Percentiles rank a stretch among this genome's conserved stretches.
phyloP scores from a whole-genome alignment of 2,329 filamentous ascomycete genomes.

The Periconia sp. region DNA sequence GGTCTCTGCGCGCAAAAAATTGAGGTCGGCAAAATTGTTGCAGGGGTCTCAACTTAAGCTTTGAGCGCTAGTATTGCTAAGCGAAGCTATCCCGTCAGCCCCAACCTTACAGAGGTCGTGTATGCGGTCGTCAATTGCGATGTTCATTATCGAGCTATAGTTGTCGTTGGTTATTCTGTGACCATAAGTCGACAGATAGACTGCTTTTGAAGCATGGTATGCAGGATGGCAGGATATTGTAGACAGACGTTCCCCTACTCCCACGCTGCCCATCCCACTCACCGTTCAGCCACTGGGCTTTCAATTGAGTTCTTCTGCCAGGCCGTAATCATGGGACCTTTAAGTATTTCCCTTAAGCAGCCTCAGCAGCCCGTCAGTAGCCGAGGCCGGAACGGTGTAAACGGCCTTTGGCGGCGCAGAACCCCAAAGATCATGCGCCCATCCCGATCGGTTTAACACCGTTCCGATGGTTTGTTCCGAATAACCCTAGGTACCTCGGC shows the following conservation, averaged over 20 bases:
- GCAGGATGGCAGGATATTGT: too few relatives aligned
- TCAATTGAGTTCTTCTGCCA: neutral
- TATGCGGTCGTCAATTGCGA: too few relatives aligned
- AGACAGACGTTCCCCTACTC: too few relatives aligned
- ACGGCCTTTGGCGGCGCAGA: neutral
- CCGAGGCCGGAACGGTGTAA: neutral
- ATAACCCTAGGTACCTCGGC: too few relatives aligned
- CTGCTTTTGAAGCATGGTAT: too few relatives aligned
- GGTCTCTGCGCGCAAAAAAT: conserved; percentile 23
- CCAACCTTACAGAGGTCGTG: neutral
- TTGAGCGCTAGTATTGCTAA: conserved; percentile 8
- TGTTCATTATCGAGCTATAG: too few relatives aligned
- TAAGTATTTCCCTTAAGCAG: neutral
- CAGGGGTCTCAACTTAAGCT: conserved; percentile 28
- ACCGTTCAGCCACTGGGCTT: too few relatives aligned
- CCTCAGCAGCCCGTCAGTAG: neutral
- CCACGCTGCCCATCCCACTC: too few relatives aligned
- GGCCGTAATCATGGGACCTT: neutral
- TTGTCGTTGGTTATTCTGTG: too few relatives aligned
- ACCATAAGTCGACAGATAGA: too few relatives aligned
- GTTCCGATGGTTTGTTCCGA: neutral
- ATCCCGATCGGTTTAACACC: neutral
- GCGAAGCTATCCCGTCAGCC: neutral
- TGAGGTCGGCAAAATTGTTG: conserved; percentile 32
- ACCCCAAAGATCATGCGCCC: neutral